Conservation (phyloP, 148 eudicot genomes). For the Chenopodium quinoa region DNA sequence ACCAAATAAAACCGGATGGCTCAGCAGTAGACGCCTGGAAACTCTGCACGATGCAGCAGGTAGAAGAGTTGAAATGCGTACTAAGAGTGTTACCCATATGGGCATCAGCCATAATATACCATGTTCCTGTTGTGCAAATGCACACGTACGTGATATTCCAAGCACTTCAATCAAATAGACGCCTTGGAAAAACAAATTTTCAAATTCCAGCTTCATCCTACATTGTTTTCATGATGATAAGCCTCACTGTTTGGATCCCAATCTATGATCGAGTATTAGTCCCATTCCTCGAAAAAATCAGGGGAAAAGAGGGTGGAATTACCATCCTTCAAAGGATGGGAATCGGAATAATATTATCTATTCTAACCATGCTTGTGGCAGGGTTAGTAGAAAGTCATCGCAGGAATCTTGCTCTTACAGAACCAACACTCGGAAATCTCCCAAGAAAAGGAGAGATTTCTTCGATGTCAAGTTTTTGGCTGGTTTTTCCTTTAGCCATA, state of each 20-base stretch:
- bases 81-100: slow-evolving; percentile 63
- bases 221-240: slow-evolving; percentile 59
- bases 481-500: slow-evolving; percentile 52
- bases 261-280: slow-evolving; percentile 60
- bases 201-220: slow-evolving; percentile 72
- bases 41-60: slow-evolving; percentile 63
- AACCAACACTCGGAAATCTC: slow-evolving; percentile 38
- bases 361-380: slow-evolving; percentile 43
- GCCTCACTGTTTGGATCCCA: slow-evolving; percentile 47
- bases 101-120: slow-evolving; percentile 56
- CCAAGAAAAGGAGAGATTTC: slow-evolving; percentile 55
- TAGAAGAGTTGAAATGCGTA: slow-evolving; percentile 72
- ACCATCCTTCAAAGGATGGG: slow-evolving; percentile 80
- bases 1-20: slow-evolving; percentile 52
- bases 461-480: slow-evolving; percentile 70
- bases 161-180: slow-evolving; percentile 66
- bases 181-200: slow-evolving; percentile 37
- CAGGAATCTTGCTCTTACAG: slow-evolving; percentile 46
- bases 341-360: slow-evolving; percentile 54
- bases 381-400: slow-evolving; percentile 56
- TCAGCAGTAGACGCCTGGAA: slow-evolving; percentile 61
- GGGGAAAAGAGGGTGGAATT: slow-evolving; percentile 66
- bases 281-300: slow-evolving; percentile 47
- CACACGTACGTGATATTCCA: slow-evolving; percentile 56
- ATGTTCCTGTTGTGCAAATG: slow-evolving; percentile 40